phyloP scores from a whole-genome alignment of 2,329 filamentous ascomycete genomes.

The Beauveria varroae region DNA sequence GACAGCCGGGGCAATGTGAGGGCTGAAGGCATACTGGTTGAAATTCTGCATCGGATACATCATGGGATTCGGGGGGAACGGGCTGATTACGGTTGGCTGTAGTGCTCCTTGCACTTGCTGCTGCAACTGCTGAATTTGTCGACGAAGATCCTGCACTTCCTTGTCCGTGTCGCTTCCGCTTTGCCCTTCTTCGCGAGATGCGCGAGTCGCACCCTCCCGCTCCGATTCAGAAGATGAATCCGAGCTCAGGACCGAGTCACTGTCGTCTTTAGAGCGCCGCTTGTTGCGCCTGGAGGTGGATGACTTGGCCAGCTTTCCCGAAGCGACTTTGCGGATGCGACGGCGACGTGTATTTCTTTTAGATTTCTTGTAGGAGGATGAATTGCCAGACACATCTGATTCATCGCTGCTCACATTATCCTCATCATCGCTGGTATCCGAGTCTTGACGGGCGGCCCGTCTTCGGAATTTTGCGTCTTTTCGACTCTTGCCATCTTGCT shows the following conservation, averaged over 20 bases:
- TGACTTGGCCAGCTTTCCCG: constrained; percentile 1
- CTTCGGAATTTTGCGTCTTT: background rate
- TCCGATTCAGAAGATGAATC: constrained; percentile 19
- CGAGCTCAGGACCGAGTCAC: constrained; percentile 19
- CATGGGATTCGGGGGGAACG: background rate
- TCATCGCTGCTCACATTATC: constrained; percentile 2
- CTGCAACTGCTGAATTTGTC: constrained; percentile 23
- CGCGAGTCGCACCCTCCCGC: constrained; percentile 14
- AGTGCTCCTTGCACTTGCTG: constrained; percentile 19
- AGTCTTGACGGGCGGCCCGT: background rate
- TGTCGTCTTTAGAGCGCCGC: constrained; percentile 1
- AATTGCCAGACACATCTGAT: constrained; percentile 1
- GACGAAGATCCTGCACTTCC: constrained; percentile 16
- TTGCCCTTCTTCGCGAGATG: constrained; percentile 14
- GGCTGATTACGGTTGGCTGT: constrained; percentile 13
- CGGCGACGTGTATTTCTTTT: background rate
- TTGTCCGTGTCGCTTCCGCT: constrained; percentile 10
- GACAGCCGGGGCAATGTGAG: background rate
- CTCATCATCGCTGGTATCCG: constrained; percentile 1
- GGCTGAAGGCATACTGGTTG: background rate
- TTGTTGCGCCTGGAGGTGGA: background rate
- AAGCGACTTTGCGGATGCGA: background rate
- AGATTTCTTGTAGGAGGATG: background rate
- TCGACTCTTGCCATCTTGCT: background rate
- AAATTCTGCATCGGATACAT: background rate